These are phyloP conservation scores for Erucastrum elatum DNA, from an alignment of 345 rosid genomes.

Conservation along the genomic window DNA sequence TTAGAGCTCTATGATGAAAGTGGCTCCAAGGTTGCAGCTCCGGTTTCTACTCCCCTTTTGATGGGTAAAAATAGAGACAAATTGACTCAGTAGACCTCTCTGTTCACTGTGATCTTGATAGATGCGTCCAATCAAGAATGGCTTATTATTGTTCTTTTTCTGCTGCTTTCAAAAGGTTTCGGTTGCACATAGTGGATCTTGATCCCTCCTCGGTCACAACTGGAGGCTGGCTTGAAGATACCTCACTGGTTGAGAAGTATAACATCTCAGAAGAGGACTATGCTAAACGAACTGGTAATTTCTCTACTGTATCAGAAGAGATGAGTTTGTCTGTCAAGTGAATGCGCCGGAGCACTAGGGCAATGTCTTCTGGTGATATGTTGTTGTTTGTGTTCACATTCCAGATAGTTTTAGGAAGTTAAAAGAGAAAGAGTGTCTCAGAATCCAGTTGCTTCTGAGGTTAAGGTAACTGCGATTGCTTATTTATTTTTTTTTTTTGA, in stretches of 20 bases:
- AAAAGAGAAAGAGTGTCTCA: constrained; percentile 70
- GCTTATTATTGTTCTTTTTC: neutral
- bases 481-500: too few relatives aligned
- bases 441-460: constrained; percentile 60
- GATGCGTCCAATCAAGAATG: neutral
- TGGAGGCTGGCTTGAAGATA: constrained; percentile 95
- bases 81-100: neutral
- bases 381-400: constrained; percentile 29
- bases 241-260: constrained; percentile 85
- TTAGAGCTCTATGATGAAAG: constrained; percentile 83
- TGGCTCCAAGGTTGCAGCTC: constrained; percentile 54
- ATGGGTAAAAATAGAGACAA: constrained; percentile 52
- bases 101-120: neutral
- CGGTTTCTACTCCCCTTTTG: constrained; percentile 75
- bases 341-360: neutral
- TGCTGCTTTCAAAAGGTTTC: constrained; percentile 51
- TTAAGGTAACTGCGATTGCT: constrained; percentile 46
- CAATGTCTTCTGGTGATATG: neutral
- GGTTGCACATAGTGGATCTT: constrained; percentile 76
- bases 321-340: constrained; percentile 7
- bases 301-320: neutral
- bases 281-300: constrained; percentile 58
- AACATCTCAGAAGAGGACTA: constrained; percentile 81
- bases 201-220: constrained; percentile 91
- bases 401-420: constrained; percentile 82